Evolutionary conservation across 352 stramenopile species (phyloP).

Genomic region (Phytophthora ohioensis): DNA sequence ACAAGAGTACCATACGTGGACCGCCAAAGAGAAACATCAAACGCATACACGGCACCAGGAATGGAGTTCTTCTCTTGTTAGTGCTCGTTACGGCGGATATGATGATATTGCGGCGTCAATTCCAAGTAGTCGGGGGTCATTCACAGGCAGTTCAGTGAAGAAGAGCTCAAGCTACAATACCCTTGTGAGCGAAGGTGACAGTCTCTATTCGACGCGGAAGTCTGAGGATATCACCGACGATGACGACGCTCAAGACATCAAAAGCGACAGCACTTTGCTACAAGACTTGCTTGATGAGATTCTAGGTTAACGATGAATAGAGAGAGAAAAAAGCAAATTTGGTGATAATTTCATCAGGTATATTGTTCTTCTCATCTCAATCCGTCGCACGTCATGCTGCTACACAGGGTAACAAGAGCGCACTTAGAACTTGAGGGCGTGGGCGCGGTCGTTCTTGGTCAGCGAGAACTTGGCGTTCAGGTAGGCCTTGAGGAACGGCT

Average conservation of each 20-base stretch:
- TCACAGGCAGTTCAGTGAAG: constrained; percentile 6
- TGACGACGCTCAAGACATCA: constrained; percentile 31
- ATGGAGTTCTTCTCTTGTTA: constrained; percentile 29
- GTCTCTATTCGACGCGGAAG: constrained; percentile 41
- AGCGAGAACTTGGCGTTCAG: constrained; percentile 99
- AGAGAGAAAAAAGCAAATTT: constrained; percentile 6
- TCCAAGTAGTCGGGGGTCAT: constrained; percentile 27
- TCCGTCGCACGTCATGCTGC: constrained; percentile 33
- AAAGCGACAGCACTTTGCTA: constrained; percentile 54
- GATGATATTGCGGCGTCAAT: constrained; percentile 24
- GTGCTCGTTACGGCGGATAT: constrained; percentile 19
- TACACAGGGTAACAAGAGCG: constrained; percentile 35
- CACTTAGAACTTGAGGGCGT: constrained; percentile 99
- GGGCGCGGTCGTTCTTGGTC: constrained; percentile 96
- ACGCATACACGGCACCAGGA: constrained; percentile 27
- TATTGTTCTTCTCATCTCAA: constrained; percentile 51
- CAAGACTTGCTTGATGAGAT: constrained; percentile 84
- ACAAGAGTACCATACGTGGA: constrained; percentile 34
- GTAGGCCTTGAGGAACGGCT: constrained; percentile 98
- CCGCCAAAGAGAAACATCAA: constrained; percentile 31
- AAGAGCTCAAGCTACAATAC: constrained; percentile 37
- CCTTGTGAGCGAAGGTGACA: constrained; percentile 5
- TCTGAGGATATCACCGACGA: constrained; percentile 40
- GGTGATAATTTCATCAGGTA: constrained; percentile 74
- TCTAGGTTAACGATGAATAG: constrained; percentile 29